Base-by-base conservation (phyloP, 1,284 basidiomycete genomes). In the Prillingera fragicola region DNA sequence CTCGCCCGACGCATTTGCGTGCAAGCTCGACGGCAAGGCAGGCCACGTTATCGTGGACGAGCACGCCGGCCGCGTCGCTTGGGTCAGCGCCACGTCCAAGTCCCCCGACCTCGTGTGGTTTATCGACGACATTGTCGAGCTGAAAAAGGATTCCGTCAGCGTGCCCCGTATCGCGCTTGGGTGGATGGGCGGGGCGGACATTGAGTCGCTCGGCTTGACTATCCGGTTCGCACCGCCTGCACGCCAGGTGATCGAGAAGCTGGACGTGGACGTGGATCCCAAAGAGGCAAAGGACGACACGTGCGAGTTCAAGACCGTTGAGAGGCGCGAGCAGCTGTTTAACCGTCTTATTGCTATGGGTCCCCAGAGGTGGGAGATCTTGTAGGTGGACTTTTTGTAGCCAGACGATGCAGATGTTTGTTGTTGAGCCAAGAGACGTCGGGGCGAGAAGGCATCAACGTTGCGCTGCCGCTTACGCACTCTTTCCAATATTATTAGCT, bases 291-390 rank as follows among this genome's bases (percentile, higher is more conserved):
- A 34, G 24, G 59, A 61, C 1, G 64, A 60, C 37, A 63, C 62
- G 3, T 42, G 65, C 47, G 51, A 61, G 33, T 72, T 75, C 50
- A 66, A 59, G 32, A 52, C 67, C 33, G 69, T 74, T 5, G 65
- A 62, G 2, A 57, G 72, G 39, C 50, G 73, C 29, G 73, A 75
- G 48, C 61, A 70, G 52, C 52, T 74, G 45, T 74, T 74, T 41
- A 60, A 67, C 13, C 56, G 73, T 14, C 48, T 74, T 43, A 45
- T 74, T 35, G 64, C 63, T 39, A 71, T 73, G 60, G 68, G 68
- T 8, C 50, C 57, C 31, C 69, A 73, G 60, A 50, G 67, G 38
- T 74, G 71, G 71, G 72, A 73, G 54, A 60, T 62, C 28, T 52
- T 73, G 49, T 73, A 66, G 45, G n/a, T n/a, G n/a, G n/a, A n/a